These are phyloP conservation scores for Verticillium nubilum DNA, from an alignment of 2,329 filamentous ascomycete species.

Conservation along the genomic window DNA sequence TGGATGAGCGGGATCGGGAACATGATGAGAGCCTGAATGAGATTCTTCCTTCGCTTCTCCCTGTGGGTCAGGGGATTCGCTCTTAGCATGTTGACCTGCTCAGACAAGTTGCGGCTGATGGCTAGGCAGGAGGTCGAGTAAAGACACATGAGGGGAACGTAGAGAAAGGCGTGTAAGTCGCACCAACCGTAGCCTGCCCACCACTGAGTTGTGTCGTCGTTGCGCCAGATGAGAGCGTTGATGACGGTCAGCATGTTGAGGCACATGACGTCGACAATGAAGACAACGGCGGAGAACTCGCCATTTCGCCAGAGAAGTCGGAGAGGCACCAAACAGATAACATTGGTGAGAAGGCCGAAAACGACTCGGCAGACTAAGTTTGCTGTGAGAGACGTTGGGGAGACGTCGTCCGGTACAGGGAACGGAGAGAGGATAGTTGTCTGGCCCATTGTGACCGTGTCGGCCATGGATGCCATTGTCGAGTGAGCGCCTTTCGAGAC, in stretches of 20 bases:
- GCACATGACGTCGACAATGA: conserved; percentile 39
- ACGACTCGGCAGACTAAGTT: conserved; percentile 46
- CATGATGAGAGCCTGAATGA: conserved; percentile 47
- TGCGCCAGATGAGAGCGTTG: conserved; percentile 48
- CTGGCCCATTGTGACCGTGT: neutral
- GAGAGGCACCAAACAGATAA: conserved; percentile 45
- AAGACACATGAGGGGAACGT: conserved; percentile 35
- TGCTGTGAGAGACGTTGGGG: conserved; percentile 24
- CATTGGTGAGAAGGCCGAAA: conserved; percentile 37
- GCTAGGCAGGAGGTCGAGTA: conserved; percentile 47
- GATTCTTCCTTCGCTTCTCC: conserved; percentile 36
- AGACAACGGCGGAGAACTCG: conserved; percentile 47
- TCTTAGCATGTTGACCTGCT: conserved; percentile 40
- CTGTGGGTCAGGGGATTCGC: conserved; percentile 29
- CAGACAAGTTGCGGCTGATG: conserved; percentile 48
- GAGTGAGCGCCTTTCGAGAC: neutral
- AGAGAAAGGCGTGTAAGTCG: conserved; percentile 43
- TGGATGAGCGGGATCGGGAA: conserved; percentile 48
- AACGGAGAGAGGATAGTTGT: neutral
- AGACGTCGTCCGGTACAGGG: conserved; percentile 14
- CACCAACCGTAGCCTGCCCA: conserved; percentile 48
- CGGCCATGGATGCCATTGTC: conserved; percentile 5
- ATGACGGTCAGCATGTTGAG: conserved; percentile 42
- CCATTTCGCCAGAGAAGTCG: conserved; percentile 44
- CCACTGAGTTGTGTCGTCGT: conserved; percentile 45